These are phyloP conservation scores for Linanthus parryae DNA, from an alignment of 148 eudicot species.

Conservation along the genomic window DNA sequence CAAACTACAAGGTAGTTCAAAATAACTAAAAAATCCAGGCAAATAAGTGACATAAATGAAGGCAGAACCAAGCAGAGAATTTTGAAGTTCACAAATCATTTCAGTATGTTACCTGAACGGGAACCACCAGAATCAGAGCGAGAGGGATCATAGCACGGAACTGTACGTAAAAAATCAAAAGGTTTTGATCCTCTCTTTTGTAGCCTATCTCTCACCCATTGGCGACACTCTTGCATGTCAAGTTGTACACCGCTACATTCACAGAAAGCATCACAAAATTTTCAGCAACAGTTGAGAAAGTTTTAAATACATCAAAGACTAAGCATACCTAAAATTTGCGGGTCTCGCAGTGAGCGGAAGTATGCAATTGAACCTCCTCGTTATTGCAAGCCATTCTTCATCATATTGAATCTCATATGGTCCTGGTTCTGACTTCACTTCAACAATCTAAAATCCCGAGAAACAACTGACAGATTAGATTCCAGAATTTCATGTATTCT, in stretches of 20 bases:
- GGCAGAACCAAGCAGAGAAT: no score
- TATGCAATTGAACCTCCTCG: conserved; percentile 47
- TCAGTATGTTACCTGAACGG: conserved; percentile 37
- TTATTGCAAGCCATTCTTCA: conserved; percentile 98
- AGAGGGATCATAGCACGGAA: conserved; percentile 55
- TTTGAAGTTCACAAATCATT: no score
- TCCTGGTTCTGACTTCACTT: conserved; percentile 80
- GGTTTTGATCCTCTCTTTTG: conserved; percentile 57
- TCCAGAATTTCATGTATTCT: conserved; percentile 2
- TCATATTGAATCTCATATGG: conserved; percentile 76
- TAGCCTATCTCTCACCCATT: conserved; percentile 61
- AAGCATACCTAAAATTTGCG: conserved; percentile 54
- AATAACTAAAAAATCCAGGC: no score
- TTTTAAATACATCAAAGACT: conserved; percentile 4
- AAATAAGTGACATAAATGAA: no score
- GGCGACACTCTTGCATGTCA: conserved; percentile 54
- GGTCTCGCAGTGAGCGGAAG: conserved; percentile 47
- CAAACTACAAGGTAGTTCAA: no score
- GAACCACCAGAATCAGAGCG: conserved; percentile 26
- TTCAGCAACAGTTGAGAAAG: no score
- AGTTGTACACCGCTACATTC: conserved; percentile 37
- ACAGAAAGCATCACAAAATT: no score
- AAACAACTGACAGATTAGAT: conserved; percentile 1
- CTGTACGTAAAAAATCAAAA: conserved; percentile 64
- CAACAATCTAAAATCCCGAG: conserved; percentile 45